Percentiles rank a stretch among this genome's conserved stretches.
Evolutionary conservation across 495 filamentous ascomycete genomes (phyloP).

Genomic region (Viridothelium virens): DNA sequence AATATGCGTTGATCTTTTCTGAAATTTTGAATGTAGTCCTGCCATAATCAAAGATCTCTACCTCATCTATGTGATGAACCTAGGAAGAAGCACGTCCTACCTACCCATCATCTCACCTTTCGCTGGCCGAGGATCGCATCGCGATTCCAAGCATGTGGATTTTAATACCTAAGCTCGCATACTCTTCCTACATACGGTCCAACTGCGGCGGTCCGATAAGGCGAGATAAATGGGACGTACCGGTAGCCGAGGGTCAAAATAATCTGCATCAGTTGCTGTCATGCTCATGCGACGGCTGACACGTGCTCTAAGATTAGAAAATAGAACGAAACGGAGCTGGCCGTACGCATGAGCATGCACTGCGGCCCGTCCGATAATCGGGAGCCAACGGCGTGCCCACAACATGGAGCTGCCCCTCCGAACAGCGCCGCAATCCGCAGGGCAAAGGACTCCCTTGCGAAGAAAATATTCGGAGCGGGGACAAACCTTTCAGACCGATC

Average conservation of each 20-base stretch:
- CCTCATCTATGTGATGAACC: too few relatives aligned
- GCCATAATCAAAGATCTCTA: too few relatives aligned
- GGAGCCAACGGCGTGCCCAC: neutral
- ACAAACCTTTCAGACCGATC: too few relatives aligned
- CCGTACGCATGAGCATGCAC: constrained; percentile 4
- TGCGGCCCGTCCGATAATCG: constrained; percentile 11
- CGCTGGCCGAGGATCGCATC: too few relatives aligned
- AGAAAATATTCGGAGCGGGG: neutral
- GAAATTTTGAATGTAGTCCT: too few relatives aligned
- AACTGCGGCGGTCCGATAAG: neutral
- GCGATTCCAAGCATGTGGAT: neutral
- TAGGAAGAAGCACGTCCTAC: too few relatives aligned
- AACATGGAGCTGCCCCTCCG: neutral
- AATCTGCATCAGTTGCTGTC: too few relatives aligned
- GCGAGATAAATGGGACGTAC: neutral
- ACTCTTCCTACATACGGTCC: neutral
- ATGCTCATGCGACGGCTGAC: neutral
- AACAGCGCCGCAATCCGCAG: neutral
- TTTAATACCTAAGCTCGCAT: neutral
- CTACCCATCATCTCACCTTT: too few relatives aligned
- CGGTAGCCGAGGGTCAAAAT: too few relatives aligned
- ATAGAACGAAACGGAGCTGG: constrained; percentile 1
- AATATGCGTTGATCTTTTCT: too few relatives aligned
- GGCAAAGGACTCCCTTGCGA: neutral
- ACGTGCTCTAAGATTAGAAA: constrained; percentile 11